phyloP scores from a whole-genome alignment of 176 grass and related monocot genomes.

The Triticum urartu region DNA sequence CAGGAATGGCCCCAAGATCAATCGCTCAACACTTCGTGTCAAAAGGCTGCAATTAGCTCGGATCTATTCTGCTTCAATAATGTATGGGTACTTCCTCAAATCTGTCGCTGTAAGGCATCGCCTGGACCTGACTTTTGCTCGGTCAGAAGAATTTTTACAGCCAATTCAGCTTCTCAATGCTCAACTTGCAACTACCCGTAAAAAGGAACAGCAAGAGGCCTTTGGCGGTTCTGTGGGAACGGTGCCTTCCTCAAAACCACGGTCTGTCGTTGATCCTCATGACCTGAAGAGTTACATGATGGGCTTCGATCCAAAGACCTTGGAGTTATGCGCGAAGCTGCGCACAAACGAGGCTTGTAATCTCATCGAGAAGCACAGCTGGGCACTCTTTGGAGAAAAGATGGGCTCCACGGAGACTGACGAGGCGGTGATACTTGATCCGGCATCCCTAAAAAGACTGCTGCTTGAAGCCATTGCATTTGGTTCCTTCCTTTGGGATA shows the following conservation, averaged over 20 bases:
- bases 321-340: slow-evolving; percentile 58
- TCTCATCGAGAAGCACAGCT: slow-evolving; percentile 63
- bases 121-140: slow-evolving; percentile 44
- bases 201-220: slow-evolving; percentile 39
- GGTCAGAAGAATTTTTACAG: slow-evolving; percentile 27
- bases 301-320: slow-evolving; percentile 55
- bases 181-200: slow-evolving; percentile 21
- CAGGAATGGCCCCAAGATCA: slow-evolving; percentile 53
- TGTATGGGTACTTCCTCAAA: slow-evolving; percentile 65
- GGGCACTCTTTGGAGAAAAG: slow-evolving; percentile 40
- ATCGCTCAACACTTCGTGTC: slow-evolving; percentile 43
- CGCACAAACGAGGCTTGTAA: slow-evolving; percentile 46
- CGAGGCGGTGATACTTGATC: slow-evolving; percentile 39
- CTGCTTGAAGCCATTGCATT: slow-evolving; percentile 74
- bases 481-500: slow-evolving; percentile 70
- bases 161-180: slow-evolving; percentile 36
- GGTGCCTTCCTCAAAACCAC: slow-evolving; percentile 35
- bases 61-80: slow-evolving; percentile 59
- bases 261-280: slow-evolving; percentile 26
- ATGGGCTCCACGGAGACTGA: slow-evolving; percentile 30
- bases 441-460: slow-evolving; percentile 44
- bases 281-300: slow-evolving; percentile 60
- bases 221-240: slow-evolving; percentile 30
- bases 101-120: slow-evolving; percentile 46
- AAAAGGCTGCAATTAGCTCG: slow-evolving; percentile 50